phyloP scores from a whole-genome alignment of 208 protist genomes.

The Blechomonas ayalai region DNA sequence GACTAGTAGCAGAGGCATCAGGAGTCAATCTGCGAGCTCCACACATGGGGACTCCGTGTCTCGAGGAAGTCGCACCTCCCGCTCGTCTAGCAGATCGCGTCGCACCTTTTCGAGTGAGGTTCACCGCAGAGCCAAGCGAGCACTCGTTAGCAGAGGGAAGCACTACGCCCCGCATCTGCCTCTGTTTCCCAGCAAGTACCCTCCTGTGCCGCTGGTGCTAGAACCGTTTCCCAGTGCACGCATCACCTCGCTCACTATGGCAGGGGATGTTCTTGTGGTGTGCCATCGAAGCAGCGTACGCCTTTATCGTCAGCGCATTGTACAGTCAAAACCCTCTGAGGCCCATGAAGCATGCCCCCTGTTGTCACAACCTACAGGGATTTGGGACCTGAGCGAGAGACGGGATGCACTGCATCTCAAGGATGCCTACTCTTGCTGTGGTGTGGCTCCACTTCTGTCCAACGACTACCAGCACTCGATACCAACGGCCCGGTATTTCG shows the following conservation, averaged over 20 bases:
- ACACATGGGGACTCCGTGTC: too few relatives aligned
- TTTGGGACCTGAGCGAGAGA: conserved; percentile 34
- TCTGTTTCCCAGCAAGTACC: conserved; percentile 11
- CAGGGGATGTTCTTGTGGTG: conserved; percentile 22
- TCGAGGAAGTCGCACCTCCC: too few relatives aligned
- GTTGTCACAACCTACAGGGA: conserved; percentile 9
- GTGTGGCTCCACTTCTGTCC: conserved; percentile 12
- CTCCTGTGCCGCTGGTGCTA: conserved; percentile 19
- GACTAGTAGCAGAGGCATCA: too few relatives aligned
- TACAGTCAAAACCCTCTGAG: neutral
- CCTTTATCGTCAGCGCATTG: conserved; percentile 20
- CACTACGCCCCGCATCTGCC: conserved; percentile 16
- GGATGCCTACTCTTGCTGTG: conserved; percentile 46
- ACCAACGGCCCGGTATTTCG: conserved; percentile 43
- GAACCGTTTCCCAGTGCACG: conserved; percentile 34
- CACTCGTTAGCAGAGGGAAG: conserved; percentile 1
- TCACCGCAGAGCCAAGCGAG: too few relatives aligned
- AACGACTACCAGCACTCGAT: neutral
- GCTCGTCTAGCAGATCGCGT: too few relatives aligned
- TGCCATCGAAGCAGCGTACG: conserved; percentile 39
- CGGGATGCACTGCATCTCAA: conserved; percentile 23
- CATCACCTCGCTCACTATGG: conserved; percentile 21
- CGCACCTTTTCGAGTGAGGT: too few relatives aligned
- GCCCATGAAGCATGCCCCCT: neutral
- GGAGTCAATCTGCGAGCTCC: too few relatives aligned